These are phyloP conservation scores for Macrophomina phaseolina DNA, from an alignment of 2,329 filamentous ascomycete genomes.

Conservation along the genomic window DNA sequence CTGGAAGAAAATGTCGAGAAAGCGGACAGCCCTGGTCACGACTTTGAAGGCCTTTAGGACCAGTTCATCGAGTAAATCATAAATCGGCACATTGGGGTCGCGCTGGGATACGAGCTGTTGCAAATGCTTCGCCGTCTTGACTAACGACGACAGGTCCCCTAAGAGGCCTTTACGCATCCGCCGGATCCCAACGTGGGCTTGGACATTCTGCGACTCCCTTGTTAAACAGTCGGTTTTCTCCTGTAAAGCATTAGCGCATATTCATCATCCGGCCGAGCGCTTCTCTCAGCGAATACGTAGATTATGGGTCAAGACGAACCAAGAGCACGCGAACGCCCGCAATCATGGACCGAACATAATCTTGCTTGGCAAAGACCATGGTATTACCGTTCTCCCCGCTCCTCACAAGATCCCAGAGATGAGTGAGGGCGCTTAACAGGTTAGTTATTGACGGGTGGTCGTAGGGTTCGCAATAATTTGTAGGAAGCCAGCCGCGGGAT, in stretches of 20 bases:
- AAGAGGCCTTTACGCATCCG: constrained; percentile 85
- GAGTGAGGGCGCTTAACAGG: constrained; percentile 82
- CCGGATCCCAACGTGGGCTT: constrained; percentile 75
- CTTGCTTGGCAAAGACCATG: constrained; percentile 84
- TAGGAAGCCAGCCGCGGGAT: constrained; percentile 91
- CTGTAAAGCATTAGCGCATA: constrained; percentile 51
- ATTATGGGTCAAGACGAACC: constrained; percentile 64
- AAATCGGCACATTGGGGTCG: constrained; percentile 56
- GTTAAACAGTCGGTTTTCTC: constrained; percentile 89
- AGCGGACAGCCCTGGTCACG: constrained; percentile 86
- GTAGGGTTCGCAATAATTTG: constrained; percentile 97
- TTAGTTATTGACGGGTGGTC: constrained; percentile 86
- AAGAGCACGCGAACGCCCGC: constrained; percentile 89
- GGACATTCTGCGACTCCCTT: constrained; percentile 76
- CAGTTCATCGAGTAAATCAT: constrained; percentile 87
- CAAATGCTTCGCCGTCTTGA: constrained; percentile 85
- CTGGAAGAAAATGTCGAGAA: constrained; percentile 82
- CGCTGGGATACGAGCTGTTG: constrained; percentile 68
- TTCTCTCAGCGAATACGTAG: not conserved
- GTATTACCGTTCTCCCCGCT: constrained; percentile 77
- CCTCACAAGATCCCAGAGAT: constrained; percentile 89
- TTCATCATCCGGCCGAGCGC: not conserved
- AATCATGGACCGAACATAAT: constrained; percentile 93
- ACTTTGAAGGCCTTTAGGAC: constrained; percentile 93
- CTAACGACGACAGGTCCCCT: constrained; percentile 85